Evolutionary conservation across 352 stramenopile genomes (phyloP), one percentile per base, ranked within the genome.

Genomic region (Pythium rhizo-oryzae): DNA sequence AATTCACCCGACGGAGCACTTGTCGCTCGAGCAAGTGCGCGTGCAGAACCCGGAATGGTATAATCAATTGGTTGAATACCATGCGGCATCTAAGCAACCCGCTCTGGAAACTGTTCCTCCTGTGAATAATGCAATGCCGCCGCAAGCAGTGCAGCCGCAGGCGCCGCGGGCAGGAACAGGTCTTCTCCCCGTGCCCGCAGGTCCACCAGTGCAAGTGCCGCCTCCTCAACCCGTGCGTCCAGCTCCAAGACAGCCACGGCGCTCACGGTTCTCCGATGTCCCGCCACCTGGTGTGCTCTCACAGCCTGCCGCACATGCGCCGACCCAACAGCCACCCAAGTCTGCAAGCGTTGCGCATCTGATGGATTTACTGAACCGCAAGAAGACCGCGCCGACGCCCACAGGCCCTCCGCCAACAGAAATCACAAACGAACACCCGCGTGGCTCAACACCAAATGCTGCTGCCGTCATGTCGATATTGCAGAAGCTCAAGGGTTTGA

Each of bases 21-120:
- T 96, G 77, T 87, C 82, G 58, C 75, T 96, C 33, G 88, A 96
- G 64, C 84, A 96, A 81, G 88, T 96, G 66, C 84, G 86, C n/a
- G 77, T 83, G 35, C 85, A 93, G 75, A 94, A 96, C 67, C 86
- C 88, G 18, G 83, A 84, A 46, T 93, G 91, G 77, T 96, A 96
- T 68, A 85, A 83, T 51, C 80, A 94, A 65, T 77, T 96, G 58
- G 74, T 93, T 51, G 82, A 80, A 65, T 94, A 86, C 62, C 83
- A 87, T 43, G 71, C 74, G 25, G 77, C 77, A 23, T 79, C 59
- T 35, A 60, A 65, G 43, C 52, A 68, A 39, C 50, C 64, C 30
- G 11, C 62, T 59, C 33, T 59, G 62, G 44, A 64, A 66, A 13
- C 51, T 53, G 21, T 69, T 37, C 67, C 59, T 24, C 62, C 69